Evolutionary conservation across 768 basidiomycete species (phyloP), one percentile per base, ranked within the genome.

Genomic region (Filobasidium wieringae): DNA sequence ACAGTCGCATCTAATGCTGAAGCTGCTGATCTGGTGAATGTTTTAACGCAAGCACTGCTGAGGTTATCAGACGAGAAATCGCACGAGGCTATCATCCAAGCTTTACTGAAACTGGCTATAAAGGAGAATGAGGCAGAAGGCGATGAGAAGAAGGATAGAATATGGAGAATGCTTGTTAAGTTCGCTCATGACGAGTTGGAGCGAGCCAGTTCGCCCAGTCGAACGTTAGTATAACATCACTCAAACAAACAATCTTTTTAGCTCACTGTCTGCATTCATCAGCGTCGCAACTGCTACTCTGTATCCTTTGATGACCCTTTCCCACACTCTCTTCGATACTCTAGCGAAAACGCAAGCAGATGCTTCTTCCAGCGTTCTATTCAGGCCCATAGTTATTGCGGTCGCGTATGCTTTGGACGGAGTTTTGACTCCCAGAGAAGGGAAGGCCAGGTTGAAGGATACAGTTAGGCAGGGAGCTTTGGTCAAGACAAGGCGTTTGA

Each of bases 361-460:
- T 12, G 64, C 68, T 22, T 27, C 61, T 1, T 17, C 59, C 2
- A 63, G 65, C 1, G 39, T 61, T 1, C 50, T 64, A 30, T 66
- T 64, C 40, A 57, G 64, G 29, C 66, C 69, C 7, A 60, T 72
- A 2, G 29, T 68, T 14, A 45, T 65, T n/a, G 60, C 57, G 26
- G 54, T 69, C 22, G 68, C 69, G 6, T 55, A 60, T n/a, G 47
- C 70, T 1, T 40, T 67, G 19, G 69, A 72, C 57, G 66, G 66
- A 4, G 63, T 70, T 47, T 61, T 67, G 30, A 24, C 63, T 14
- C 53, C 60, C 17, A 31, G 47, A 6, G 60, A 57, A 22, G 63
- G 60, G 7, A 68, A 65, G 51, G 60, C 58, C 27, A 61, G 60
- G 7, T 57, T 55, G 37, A 69, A 69, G 60, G 54, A 55, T 0